Base-by-base conservation (phyloP, 1,284 basidiomycete genomes). In the Cryptococcus deneoformans region DNA sequence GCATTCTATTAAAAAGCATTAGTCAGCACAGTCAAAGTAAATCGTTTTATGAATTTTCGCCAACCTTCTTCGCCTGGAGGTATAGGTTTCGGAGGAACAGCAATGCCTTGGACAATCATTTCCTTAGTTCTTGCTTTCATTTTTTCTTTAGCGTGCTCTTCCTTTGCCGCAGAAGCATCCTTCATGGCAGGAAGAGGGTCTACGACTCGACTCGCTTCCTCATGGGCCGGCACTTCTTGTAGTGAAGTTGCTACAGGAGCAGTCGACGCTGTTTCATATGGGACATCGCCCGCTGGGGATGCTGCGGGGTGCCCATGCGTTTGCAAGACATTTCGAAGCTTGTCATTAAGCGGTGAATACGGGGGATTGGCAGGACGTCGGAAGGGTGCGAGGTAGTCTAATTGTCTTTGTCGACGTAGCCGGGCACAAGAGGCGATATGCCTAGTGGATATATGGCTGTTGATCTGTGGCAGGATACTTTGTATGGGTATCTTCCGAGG, bases 1-100 rank as follows among this genome's bases (percentile, higher is more conserved):
- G 75, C 91, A 92, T 76, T 92, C 89, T 91, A 63, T 4, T 8
- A 6, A 24, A 24, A 16, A n/a, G 7, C 20, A 24, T 54, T 29
- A 39, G 20, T 42, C 53, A 48, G 29, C 11, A 14, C 39, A 29
- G 29, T 5, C 29, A 29, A 29, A 29, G 29, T 29, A 29, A 29
- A 29, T 29, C 29, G 29, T 5, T 29, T 29, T 29, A 29, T 29
- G 29, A 20, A 20, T 29, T 29, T 29, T 29, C 24, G 67, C 68
- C 54, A 36, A 75, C 74, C 74, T 54, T 76, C 72, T 53, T 70
- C 71, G 1, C 66, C 71, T 20, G 74, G 74, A 11, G 71, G 59
- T 6, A 59, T 54, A 5, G 74, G 74, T 54, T 68, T 73, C 0
- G 68, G 67, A 20, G 73, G 73, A 1, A 76, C 62, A 3, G 53